Evolutionary conservation across 306 rosid species (phyloP).

Genomic region (Prunus mira): DNA sequence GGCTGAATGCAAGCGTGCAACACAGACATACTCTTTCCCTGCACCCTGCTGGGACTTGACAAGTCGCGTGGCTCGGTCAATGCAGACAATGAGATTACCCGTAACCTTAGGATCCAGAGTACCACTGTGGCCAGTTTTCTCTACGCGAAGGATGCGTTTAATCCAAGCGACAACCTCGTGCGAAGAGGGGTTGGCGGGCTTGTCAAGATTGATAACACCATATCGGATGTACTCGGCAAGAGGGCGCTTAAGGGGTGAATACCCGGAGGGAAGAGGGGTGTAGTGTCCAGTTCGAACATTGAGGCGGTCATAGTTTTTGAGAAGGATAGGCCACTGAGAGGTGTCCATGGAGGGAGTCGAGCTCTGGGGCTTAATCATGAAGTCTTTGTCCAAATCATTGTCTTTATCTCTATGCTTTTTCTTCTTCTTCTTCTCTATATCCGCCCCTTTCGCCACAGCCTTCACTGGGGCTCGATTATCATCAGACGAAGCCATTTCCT

Average conservation of each 20-base stretch:
- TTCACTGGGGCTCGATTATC: constrained; percentile 16
- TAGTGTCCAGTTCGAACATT: constrained; percentile 83
- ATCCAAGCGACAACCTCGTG: constrained; percentile 92
- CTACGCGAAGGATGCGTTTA: constrained; percentile 68
- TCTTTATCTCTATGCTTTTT: constrained; percentile 34
- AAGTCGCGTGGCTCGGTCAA: constrained; percentile 73
- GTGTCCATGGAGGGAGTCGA: constrained; percentile 66
- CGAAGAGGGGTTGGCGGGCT: constrained; percentile 87
- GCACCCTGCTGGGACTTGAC: constrained; percentile 89
- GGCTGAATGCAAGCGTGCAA: constrained; percentile 66
- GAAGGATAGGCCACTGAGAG: constrained; percentile 80
- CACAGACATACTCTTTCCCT: constrained; percentile 80
- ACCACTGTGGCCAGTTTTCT: constrained; percentile 82
- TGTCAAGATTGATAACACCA: constrained; percentile 74
- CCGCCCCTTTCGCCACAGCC: constrained; percentile 34
- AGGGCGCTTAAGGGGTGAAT: constrained; percentile 76
- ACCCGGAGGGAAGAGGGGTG: constrained; percentile 77
- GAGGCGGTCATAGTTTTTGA: constrained; percentile 84
- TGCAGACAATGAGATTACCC: constrained; percentile 76
- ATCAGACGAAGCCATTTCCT: constrained; percentile 11
- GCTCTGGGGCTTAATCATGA: constrained; percentile 69
- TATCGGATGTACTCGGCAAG: constrained; percentile 61
- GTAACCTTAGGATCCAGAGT: constrained; percentile 88
- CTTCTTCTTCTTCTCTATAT: constrained; percentile 48
- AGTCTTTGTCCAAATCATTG: constrained; percentile 26